These are phyloP conservation scores for Aspergillus ruber DNA, from an alignment of 2,329 filamentous ascomycete species.

Conservation along the genomic window DNA sequence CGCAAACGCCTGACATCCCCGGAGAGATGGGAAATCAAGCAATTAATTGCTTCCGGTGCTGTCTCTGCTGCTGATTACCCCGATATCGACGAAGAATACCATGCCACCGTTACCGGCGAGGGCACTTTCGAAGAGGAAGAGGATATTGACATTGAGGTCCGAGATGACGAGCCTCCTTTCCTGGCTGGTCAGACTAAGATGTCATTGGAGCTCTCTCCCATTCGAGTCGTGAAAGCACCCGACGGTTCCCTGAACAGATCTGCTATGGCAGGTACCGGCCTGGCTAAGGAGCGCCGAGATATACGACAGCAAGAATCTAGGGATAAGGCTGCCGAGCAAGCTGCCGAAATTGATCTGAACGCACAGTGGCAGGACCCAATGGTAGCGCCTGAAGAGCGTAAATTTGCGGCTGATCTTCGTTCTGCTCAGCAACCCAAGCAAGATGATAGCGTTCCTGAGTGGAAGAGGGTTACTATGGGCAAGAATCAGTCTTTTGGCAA, in stretches of 20 bases:
- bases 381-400: constrained; percentile 73
- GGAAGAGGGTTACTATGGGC: constrained; percentile 77
- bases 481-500: constrained; percentile 78
- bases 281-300: constrained; percentile 87
- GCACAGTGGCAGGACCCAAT: constrained; percentile 97
- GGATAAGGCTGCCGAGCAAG: constrained; percentile 66
- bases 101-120: constrained; percentile 78
- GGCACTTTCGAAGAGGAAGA: constrained; percentile 88
- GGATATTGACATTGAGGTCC: constrained; percentile 93
- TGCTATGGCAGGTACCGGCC: constrained; percentile 82
- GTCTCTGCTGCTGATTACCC: constrained; percentile 90
- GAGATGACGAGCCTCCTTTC: constrained; percentile 94
- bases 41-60: constrained; percentile 91
- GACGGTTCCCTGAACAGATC: constrained; percentile 97
- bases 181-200: constrained; percentile 93
- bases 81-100: constrained; percentile 88
- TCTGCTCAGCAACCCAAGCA: constrained; percentile 56
- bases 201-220: constrained; percentile 88
- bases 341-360: constrained; percentile 71
- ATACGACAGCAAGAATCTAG: constrained; percentile 81
- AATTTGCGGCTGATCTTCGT: constrained; percentile 83
- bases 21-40: constrained; percentile 94
- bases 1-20: constrained; percentile 95
- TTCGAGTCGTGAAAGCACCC: constrained; percentile 92
- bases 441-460: constrained; percentile 72